A percentile compares a stretch with the other conserved stretches of the same genome.
These are phyloP conservation scores for Lachancea kluyveri DNA, from an alignment of 805 yeast genomes.

Conservation along the genomic window DNA sequence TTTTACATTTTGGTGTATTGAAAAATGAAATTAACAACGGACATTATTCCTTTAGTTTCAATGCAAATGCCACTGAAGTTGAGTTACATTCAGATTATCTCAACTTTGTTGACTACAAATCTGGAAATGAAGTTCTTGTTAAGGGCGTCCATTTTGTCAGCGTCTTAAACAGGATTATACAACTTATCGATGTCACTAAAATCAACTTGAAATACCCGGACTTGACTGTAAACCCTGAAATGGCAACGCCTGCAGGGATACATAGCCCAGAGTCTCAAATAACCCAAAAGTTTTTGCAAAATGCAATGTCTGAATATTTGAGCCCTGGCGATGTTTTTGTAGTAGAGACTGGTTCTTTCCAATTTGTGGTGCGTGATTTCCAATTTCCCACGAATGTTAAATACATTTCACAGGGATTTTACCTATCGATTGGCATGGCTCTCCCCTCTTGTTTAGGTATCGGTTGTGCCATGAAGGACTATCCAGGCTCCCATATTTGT, in stretches of 20 bases:
- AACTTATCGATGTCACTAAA: constrained; percentile 29
- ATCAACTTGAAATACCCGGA: constrained; percentile 17
- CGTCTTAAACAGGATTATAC: constrained; percentile 40
- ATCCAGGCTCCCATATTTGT: constrained; percentile 25
- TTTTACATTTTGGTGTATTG: constrained; percentile 65
- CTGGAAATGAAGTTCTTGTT: constrained; percentile 23
- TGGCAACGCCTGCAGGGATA: background rate
- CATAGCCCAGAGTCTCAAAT: constrained; percentile 28
- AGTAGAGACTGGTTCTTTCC: constrained; percentile 78
- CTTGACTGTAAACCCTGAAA: constrained; percentile 1
- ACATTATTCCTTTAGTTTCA: constrained; percentile 45
- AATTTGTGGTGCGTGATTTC: constrained; percentile 69
- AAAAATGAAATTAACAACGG: constrained; percentile 68
- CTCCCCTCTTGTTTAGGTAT: constrained; percentile 84
- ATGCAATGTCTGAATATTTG: constrained; percentile 37
- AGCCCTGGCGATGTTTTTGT: constrained; percentile 65
- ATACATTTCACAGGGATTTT: constrained; percentile 63
- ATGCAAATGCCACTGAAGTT: constrained; percentile 37
- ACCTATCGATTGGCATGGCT: constrained; percentile 84
- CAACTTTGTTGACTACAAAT: constrained; percentile 34
- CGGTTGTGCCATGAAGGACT: constrained; percentile 63
- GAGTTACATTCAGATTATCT: constrained; percentile 49
- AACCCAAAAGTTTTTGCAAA: constrained; percentile 42
- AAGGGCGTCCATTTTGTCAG: constrained; percentile 43
- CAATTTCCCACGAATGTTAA: constrained; percentile 49